Base-by-base conservation (phyloP, 2,329 filamentous ascomycete species). In the Xylariaceae sp. region DNA sequence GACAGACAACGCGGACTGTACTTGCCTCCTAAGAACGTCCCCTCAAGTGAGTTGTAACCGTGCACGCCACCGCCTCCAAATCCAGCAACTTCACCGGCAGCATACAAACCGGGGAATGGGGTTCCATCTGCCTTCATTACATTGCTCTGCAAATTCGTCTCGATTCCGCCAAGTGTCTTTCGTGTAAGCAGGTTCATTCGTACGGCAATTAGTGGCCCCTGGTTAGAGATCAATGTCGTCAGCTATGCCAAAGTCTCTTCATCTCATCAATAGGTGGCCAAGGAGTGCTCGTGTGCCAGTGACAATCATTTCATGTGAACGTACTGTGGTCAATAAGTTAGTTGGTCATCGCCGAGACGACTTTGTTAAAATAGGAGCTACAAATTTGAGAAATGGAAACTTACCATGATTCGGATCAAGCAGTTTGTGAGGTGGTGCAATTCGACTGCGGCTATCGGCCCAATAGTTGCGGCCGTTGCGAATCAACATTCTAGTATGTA, bases 61-160 rank as follows among this genome's bases (percentile, higher is more conserved):
- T 84, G 81, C 1, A 83, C 77, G 14, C 81, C 81, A 2, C 81
- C 81, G 2, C 81, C 81, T 0, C 81, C 81, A 49, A 84, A 84
- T 0, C 81, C 81, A 0, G 80, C 79, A 1, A 70, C 78, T 60
- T 84, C 81, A 6, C 81, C 81, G 0, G 80, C 81, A 1, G 81
- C 80, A 48, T 82, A 84, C 12, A 84, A 58, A 0, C 80, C 80
- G 0, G 74, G 70, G 58, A 83, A 82, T 0, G 62, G 54, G 7
- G 68, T 68, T 6, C 80, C 79, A 22, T 75, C 68, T 1, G 67
- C 60, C 44, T 66, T 69, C 70, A 82, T 76, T 1, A 80, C 80
- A 22, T 80, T 77, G 53, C 78, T 80, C 33, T 71, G 60, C 18
- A 84, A 62, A 59, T 82, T 75, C 12, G 81, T 81, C 72, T 85